Evolutionary conservation across 371 early-diverging fungal genomes (phyloP), one percentile per base, ranked within the genome.

Genomic region (Mucor irregularis): DNA sequence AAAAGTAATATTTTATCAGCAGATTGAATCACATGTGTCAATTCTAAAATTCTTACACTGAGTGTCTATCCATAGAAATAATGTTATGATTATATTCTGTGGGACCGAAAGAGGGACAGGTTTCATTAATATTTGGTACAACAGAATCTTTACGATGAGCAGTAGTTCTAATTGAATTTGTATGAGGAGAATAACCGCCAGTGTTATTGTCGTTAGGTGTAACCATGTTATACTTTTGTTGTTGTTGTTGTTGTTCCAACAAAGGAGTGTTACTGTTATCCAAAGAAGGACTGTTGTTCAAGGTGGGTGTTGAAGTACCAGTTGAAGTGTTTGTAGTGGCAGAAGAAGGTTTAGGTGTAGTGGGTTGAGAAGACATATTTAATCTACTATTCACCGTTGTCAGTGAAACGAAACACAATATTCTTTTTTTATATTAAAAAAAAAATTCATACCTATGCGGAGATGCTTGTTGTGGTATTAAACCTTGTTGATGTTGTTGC

Each of bases 31-130:
- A 49, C 11, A 37, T 37, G 26, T n/a, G n/a, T n/a, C n/a, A n/a
- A n/a, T n/a, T n/a, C n/a, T 37, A 44, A 5, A 16, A 28, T 21
- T 49, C 65, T 52, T 62, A 66, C 62, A 44, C 50, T 24, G 68
- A 55, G 30, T 55, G 58, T 59, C 68, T 62, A 44, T 67, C 63
- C 34, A 59, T 45, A 16, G 62, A 38, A 35, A 49, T 42, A 4
- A 67, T 54, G 19, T 67, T 67, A 37, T 58, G 62, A n/a, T 26
- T 43, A 34, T 62, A 62, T 22, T 62, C 56, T 28, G 68, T 67
- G 28, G 59, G 48, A n/a, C 55, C 59, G 45, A 67, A 67, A 31
- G 58, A 58, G 39, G 68, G 68, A 21, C 59, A 58, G 4, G 54
- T 58, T 31, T 67, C 62, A 3, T 55, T 48, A 6, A 53, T 42